phyloP scores from a whole-genome alignment of 306 rosid species.

The Lotus japonicus region DNA sequence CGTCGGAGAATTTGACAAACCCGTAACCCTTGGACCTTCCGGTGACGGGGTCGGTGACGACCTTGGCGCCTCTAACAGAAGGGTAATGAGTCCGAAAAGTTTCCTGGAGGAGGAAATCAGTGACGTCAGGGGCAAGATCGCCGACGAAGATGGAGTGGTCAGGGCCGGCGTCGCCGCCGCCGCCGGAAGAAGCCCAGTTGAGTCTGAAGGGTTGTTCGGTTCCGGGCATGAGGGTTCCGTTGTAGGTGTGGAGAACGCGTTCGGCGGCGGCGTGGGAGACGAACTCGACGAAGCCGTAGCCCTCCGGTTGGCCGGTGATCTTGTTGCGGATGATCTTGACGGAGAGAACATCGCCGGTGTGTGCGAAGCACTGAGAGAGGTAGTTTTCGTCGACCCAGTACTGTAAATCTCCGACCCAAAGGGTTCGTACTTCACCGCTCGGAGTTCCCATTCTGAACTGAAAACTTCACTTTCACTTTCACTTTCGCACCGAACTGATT shows the following conservation, averaged over 20 bases:
- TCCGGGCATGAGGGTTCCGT: slow-evolving; percentile 82
- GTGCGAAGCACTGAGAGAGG: slow-evolving; percentile 70
- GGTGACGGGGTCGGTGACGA: slow-evolving; percentile 77
- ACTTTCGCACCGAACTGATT: no score
- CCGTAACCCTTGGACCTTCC: slow-evolving; percentile 91
- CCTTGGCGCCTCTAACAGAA: slow-evolving; percentile 89
- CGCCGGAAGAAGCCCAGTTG: slow-evolving; percentile 94
- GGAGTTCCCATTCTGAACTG: no score
- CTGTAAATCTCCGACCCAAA: slow-evolving; percentile 92
- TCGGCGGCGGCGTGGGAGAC: slow-evolving; percentile 80
- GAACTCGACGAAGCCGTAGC: slow-evolving; percentile 91
- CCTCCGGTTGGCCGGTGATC: slow-evolving; percentile 83
- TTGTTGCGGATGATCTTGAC: slow-evolving; percentile 85
- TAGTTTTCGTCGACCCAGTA: slow-evolving; percentile 85
- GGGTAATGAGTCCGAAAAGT: slow-evolving; percentile 66
- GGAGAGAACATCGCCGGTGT: slow-evolving; percentile 69
- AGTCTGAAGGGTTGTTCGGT: slow-evolving; percentile 75
- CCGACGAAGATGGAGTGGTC: slow-evolving; percentile 93
- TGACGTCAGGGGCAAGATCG: slow-evolving; percentile 88
- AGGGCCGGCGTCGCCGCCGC: slow-evolving; percentile 83
- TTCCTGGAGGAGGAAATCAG: slow-evolving; percentile 79
- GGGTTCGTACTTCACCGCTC: slow-evolving; percentile 18
- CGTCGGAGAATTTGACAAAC: slow-evolving; percentile 85
- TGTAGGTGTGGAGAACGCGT: slow-evolving; percentile 63
- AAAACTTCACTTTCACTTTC: no score